A percentile compares a stretch with the other conserved stretches of the same genome.
These are phyloP conservation scores for Spirogloea muscicola DNA, from an alignment of 139 green algal species.

Conservation along the genomic window DNA sequence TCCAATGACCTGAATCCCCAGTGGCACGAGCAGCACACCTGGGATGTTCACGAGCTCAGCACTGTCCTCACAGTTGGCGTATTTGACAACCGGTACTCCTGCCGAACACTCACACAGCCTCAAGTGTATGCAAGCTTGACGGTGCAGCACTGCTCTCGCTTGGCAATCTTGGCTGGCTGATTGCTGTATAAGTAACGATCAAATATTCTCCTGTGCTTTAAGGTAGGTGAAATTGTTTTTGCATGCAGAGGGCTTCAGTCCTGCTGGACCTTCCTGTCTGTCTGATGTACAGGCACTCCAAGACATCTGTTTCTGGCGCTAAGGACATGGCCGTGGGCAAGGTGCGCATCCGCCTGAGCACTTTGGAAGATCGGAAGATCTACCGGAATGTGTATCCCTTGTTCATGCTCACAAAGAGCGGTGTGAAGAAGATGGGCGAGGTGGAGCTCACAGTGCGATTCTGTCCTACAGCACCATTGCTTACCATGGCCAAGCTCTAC, in stretches of 20 bases:
- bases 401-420: constrained; percentile 12
- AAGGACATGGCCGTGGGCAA: constrained; percentile 34
- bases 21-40: constrained; percentile 42
- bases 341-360: constrained; percentile 23
- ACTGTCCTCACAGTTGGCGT: constrained; percentile 41
- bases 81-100: constrained; percentile 31
- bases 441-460: constrained; percentile 27
- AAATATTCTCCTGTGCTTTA: too few species aligned
- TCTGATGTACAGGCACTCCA: too few species aligned
- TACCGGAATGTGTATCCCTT: constrained; percentile 6
- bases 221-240: too few species aligned
- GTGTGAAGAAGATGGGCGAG: constrained; percentile 33
- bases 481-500: not conserved
- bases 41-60: constrained; percentile 34
- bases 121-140: too few species aligned
- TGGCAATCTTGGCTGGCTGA: too few species aligned
- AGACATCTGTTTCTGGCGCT: too few species aligned
- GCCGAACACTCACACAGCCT: not conserved
- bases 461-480: not conserved
- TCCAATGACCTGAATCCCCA: constrained; percentile 6
- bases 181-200: too few species aligned
- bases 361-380: constrained; percentile 14
- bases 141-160: too few species aligned
- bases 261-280: too few species aligned
- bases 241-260: too few species aligned